Evolutionary conservation across 805 yeast genomes (phyloP), one percentile per base, ranked within the genome.

Genomic region (Teunomyces aglyptinius): DNA sequence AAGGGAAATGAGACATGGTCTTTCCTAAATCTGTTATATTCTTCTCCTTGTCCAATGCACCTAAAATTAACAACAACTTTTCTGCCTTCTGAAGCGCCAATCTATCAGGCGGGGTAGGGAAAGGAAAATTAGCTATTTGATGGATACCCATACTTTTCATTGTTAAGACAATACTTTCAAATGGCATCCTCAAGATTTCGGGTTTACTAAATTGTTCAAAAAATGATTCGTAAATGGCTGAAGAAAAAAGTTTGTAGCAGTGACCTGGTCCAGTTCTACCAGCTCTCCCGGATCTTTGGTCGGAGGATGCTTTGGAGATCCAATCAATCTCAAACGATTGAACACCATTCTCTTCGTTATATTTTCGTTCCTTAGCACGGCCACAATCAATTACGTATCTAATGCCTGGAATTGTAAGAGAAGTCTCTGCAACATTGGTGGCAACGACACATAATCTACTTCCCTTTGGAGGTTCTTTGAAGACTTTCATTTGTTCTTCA

Each of bases 261-360:
- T 94, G 98, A 48, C 99, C 99, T 0, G 99, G 97, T 0, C 98
- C 99, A 0, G 97, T 91, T 77, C 98, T 85, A 62, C 97, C 98
- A 43, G 98, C 98, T 74, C 98, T 83, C 61, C 98, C 98, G 15
- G 95, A 71, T 70, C 99, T 79, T 72, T 94, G 99, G 54, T 82
- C 94, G 0, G 98, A 92, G 49, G 96, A 86, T 1, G 99, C 99
- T 58, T 94, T 90, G 40, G 96, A 86, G 3, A 91, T 75, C 97
- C 97, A 94, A 46, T 81, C 86, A 42, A 94, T 77, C 59, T 88
- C 94, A 66, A 86, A 95, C 49, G 95, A 86, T 67, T 92, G 98
- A 28, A 94, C 96, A 3, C 96, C 96, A 10, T 89, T 87, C 26
- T 81, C 83, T 53, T 86, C 86, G 52, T 91, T 86, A 59, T 73